Evolutionary conservation across 371 early-diverging fungal species (phyloP), one percentile per base, ranked within the genome.

Genomic region (Vairimorpha necatrix): DNA sequence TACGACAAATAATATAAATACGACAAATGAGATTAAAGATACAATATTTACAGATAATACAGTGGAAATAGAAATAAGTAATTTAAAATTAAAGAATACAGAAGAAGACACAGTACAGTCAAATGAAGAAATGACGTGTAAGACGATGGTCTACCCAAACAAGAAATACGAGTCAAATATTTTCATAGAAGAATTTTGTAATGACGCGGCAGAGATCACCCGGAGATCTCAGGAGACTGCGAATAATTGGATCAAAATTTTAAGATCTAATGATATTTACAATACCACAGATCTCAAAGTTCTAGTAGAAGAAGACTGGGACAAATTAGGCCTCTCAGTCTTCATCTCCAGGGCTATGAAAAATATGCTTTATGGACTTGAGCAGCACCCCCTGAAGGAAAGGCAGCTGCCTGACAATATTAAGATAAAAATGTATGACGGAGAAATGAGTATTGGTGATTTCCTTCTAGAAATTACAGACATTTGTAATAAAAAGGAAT

Each of bases 321-420:
- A 82, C 30, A 75, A 66, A 61, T 75, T 86, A 72, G 89, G 89
- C 0, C 82, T 93, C 71, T 92, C 93, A 1, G 91, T 93, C 2
- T 92, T 92, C 87, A 91, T 92, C 1, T 81, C 87, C 28, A 87
- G 93, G 56, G 90, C 91, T 3, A 85, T 92, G 69, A 91, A 91
- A 67, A 84, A 85, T 66, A 73, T 77, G 76, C 72, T 84, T 4
- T 84, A 74, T 66, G 83, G 84, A 42, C 54, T 76, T 60, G 60
- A 77, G 50, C 68, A 94, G 84, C 58, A 53, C 46, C 83, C 80
- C 9, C 38, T 82, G 90, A 92, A 94, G 83, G 83, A 84, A 54
- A 83, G 80, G 48, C 79, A 81, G 46, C 73, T 83, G 14, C 58
- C 75, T 9, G 53, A 75, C 7, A 81, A 81, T 48, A 67, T 67